A percentile compares a stretch with the other conserved stretches of the same genome.
These are phyloP conservation scores for Phialemoniopsis sp. DNA, from an alignment of 2,329 filamentous ascomycete species.

Conservation along the genomic window DNA sequence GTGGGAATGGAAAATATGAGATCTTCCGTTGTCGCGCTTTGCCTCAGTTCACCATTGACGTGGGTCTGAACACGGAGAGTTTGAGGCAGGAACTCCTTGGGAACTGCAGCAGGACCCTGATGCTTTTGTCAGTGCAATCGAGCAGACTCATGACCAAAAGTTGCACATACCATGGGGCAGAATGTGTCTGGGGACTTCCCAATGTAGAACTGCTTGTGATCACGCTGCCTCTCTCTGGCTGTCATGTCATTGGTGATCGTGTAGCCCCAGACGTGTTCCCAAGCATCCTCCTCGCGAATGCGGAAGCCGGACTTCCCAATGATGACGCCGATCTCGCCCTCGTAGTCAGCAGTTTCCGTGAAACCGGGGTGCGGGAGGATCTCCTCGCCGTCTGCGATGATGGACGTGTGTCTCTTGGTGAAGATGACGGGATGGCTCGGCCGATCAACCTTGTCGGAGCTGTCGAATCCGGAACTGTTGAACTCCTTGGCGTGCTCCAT, in stretches of 20 bases:
- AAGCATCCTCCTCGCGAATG: slow-evolving; percentile 37
- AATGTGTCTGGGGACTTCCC: slow-evolving; percentile 53
- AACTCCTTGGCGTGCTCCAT: slow-evolving; percentile 53
- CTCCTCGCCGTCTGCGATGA: slow-evolving; percentile 41
- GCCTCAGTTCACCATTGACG: slow-evolving; percentile 41
- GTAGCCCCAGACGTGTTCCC: slow-evolving; percentile 50
- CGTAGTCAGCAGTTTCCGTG: no score
- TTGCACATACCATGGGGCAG: slow-evolving; percentile 53
- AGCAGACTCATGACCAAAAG: no score
- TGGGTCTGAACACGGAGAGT: slow-evolving; percentile 34
- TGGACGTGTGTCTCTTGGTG: slow-evolving; percentile 48
- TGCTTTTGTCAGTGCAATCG: not conserved
- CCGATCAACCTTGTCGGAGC: slow-evolving; percentile 46
- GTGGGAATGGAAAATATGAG: slow-evolving; percentile 39
- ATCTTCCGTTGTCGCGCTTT: slow-evolving; percentile 36
- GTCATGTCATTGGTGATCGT: slow-evolving; percentile 53
- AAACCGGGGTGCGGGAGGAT: slow-evolving; percentile 42
- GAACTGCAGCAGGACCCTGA: slow-evolving; percentile 46
- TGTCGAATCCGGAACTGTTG: slow-evolving; percentile 50
- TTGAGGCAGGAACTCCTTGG: slow-evolving; percentile 35
- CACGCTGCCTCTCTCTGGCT: slow-evolving; percentile 43
- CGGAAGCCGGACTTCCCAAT: slow-evolving; percentile 43
- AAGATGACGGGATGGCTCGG: slow-evolving; percentile 53
- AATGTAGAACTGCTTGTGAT: slow-evolving; percentile 58
- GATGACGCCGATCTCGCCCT: slow-evolving; percentile 53